phyloP scores from a whole-genome alignment of 192 early-diverging fungal genomes.

The Oehlia diaphana region DNA sequence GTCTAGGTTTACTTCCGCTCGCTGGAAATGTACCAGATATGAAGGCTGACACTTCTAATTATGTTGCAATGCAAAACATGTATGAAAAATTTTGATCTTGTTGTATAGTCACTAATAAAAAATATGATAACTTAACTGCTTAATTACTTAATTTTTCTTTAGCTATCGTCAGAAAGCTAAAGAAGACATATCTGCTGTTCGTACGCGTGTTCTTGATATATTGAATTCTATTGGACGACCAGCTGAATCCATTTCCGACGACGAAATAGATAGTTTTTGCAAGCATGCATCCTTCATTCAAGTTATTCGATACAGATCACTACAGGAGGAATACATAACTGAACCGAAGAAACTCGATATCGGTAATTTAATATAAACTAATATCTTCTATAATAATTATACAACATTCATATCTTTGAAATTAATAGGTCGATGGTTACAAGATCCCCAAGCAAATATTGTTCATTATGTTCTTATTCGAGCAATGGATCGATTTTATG shows the following conservation, averaged over 20 bases:
- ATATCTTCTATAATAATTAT: too few relatives aligned
- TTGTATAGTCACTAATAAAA: background rate
- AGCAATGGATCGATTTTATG: conserved; percentile 65
- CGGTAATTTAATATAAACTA: conserved; percentile 37
- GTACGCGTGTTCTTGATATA: conserved; percentile 45
- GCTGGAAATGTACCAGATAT: conserved; percentile 92
- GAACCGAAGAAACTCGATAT: conserved; percentile 46
- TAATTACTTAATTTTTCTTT: background rate
- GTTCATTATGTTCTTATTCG: conserved; percentile 65
- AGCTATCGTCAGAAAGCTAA: conserved; percentile 83
- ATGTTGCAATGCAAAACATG: conserved; percentile 82
- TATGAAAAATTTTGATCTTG: background rate
- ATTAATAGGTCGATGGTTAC: conserved; percentile 46
- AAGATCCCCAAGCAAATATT: conserved; percentile 56
- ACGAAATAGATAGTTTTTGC: conserved; percentile 78
- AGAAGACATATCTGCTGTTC: conserved; percentile 58
- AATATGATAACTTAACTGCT: background rate
- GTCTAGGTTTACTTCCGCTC: conserved; percentile 73
- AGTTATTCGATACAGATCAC: conserved; percentile 63
- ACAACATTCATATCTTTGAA: background rate
- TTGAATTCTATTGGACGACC: conserved; percentile 51
- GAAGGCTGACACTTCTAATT: conserved; percentile 92
- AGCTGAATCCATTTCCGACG: conserved; percentile 54
- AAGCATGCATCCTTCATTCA: conserved; percentile 74
- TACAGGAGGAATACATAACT: conserved; percentile 56